Evolutionary conservation across 371 early-diverging fungal genomes (phyloP), one percentile per base, ranked within the genome.

Genomic region (Mortierella sp.): DNA sequence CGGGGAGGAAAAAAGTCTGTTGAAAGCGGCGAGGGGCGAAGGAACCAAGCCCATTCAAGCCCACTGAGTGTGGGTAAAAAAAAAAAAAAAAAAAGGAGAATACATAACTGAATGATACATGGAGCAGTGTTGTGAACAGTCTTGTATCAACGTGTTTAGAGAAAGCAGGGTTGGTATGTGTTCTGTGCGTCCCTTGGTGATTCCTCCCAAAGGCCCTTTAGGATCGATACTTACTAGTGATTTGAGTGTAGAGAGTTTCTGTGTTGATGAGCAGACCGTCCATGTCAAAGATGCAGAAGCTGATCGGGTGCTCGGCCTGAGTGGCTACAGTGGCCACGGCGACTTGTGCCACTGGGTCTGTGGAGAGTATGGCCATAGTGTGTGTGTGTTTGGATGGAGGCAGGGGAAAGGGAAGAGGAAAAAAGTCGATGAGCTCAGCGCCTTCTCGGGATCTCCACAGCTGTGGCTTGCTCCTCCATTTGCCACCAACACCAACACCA

Each of bases 201-300:
- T 34, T 10, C 34, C 10, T 34, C 34, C 10, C 34, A 4, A 34
- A 47, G 9, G 48, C 23, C 23, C 7, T 23, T 23, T 8, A 3
- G 18, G 24, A n/a, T 9, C 19, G 48, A 16, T 27, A 27, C 64
- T 82, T 84, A 66, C 86, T 82, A 21, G 95, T 92, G 13, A 95
- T 95, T 80, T 91, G 84, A 8, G 95, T 90, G 80, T 97, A 97
- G 58, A 97, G 88, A 31, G 87, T 82, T 83, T 97, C 97, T 1
- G 97, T 95, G 78, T 96, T 91, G 67, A 82, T 80, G 57, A 87
- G 85, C 34, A 87, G 74, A 21, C 91, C 90, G 82, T 93, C 95
- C 95, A 95, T 94, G 69, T 95, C 95, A 78, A 95, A 95, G 55
- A 95, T 89, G 63, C 93, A 93, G 58, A 92, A 89, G 56, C 89